Base-by-base conservation (phyloP, 1,139 yeast genomes). In the Citeromyces hawaiiensis region DNA sequence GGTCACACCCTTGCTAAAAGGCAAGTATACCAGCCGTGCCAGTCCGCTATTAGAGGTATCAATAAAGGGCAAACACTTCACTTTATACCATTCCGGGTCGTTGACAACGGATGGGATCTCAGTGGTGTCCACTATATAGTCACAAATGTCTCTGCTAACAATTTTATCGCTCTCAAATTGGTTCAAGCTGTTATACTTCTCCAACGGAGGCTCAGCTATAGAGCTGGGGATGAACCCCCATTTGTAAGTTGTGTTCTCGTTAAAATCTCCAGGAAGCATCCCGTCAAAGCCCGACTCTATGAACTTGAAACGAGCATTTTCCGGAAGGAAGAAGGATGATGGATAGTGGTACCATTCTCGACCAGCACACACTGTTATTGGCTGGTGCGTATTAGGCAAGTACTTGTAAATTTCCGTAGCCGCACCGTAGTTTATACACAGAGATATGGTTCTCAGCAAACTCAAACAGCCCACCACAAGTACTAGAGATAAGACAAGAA, bases 261-360 rank as follows among this genome's bases (percentile, higher is more conserved):
- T 51, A 52, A 88, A 91, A 52, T 83, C 93, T 1, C 94, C 94
- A 0, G 97, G 98, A 36, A 88, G 63, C 43, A 88, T 62, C 0
- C 97, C 97, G 53, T 78, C 74, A 57, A 88, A 88, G 2, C 93
- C 94, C 43, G 87, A 78, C 43, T 66, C 64, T 7, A 83, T 75
- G 55, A 85, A 88, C 48, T 64, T 64, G 21, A 86, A 59, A 45
- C 96, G 63, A 43, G 65, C 64, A 43, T 70, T 61, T 30, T 70
- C 66, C 16, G 64, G 61, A 18, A 88, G 61, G 53, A 87, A 83
- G 55, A 87, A 82, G 0, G 96, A 87, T 1, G 83, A 77, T 10
- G 97, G 96, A 59, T 65, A 88, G 52, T 91, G 83, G 52, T 86
- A 86, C 96, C 97, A 88, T 60, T 91, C 97, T 44, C 95, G 72